phyloP scores from a whole-genome alignment of 768 basidiomycete species.

The Tephrocybe sp. region DNA sequence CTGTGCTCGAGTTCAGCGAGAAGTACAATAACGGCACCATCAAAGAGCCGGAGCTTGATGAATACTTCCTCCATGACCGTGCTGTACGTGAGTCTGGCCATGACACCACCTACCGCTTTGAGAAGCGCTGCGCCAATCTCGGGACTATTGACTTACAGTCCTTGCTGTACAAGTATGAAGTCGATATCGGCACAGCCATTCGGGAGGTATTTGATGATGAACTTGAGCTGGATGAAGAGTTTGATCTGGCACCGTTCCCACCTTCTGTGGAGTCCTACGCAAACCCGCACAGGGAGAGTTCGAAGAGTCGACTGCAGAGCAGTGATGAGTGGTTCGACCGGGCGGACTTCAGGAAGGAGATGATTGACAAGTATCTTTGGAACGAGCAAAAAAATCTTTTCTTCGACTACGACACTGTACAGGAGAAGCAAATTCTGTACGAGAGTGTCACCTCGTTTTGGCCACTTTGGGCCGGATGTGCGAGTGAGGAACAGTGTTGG shows the following conservation, averaged over 20 bases:
- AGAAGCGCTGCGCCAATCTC: slow-evolving; percentile 96
- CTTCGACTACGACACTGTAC: slow-evolving; percentile 94
- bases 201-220: slow-evolving; percentile 93
- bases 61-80: slow-evolving; percentile 97
- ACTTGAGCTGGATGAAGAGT: slow-evolving; percentile 91
- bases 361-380: slow-evolving; percentile 96
- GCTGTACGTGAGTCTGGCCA: slow-evolving; percentile 96
- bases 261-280: slow-evolving; percentile 72
- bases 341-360: slow-evolving; percentile 77
- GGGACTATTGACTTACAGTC: slow-evolving; percentile 96
- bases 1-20: slow-evolving; percentile 94
- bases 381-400: slow-evolving; percentile 93
- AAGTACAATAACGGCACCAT: slow-evolving; percentile 87
- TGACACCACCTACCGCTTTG: slow-evolving; percentile 95
- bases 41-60: slow-evolving; percentile 87
- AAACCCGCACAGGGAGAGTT: slow-evolving; percentile 58
- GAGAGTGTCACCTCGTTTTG: slow-evolving; percentile 97
- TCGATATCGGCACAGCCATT: slow-evolving; percentile 98
- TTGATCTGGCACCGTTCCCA: slow-evolving; percentile 89
- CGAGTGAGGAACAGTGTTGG: slow-evolving; percentile 94
- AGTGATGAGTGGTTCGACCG: slow-evolving; percentile 94
- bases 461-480: slow-evolving; percentile 97
- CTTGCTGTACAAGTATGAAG: slow-evolving; percentile 96
- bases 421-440: slow-evolving; percentile 89
- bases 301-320: slow-evolving; percentile 59